A percentile compares a stretch with the other conserved stretches of the same genome.
Conservation (phyloP, 2,329 filamentous ascomycete species). For the Alternaria ventricosa region DNA sequence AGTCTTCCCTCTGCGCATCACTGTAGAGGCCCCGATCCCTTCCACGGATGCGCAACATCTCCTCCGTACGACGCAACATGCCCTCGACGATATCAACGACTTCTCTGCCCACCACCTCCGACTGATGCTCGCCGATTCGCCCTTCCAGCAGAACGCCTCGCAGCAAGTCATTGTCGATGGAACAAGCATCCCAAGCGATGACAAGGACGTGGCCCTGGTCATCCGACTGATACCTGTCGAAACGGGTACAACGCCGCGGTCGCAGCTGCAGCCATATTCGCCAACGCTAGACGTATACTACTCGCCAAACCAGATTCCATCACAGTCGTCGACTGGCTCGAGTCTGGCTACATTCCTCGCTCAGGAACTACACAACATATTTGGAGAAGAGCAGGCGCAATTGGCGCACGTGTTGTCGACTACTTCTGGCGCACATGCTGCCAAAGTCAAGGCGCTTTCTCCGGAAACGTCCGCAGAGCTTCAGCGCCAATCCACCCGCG, state of each 20-base stretch:
- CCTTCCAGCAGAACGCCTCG: slow-evolving; percentile 39
- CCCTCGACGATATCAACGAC: slow-evolving; percentile 84
- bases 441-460: slow-evolving; percentile 60
- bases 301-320: slow-evolving; percentile 70
- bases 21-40: slow-evolving; percentile 73
- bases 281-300: slow-evolving; percentile 81
- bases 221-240: slow-evolving; percentile 73
- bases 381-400: slow-evolving; percentile 86
- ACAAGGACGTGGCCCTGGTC: slow-evolving; percentile 66
- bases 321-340: slow-evolving; percentile 72
- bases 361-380: slow-evolving; percentile 76
- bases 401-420: slow-evolving; percentile 60
- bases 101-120: slow-evolving; percentile 85
- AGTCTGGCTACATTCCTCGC: slow-evolving; percentile 79
- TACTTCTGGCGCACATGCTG: slow-evolving; percentile 50
- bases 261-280: slow-evolving; percentile 71
- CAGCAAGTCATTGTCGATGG: slow-evolving; percentile 41
- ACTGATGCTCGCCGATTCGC: slow-evolving; percentile 62
- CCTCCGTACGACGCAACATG: slow-evolving; percentile 80
- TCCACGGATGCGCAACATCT: slow-evolving; percentile 74
- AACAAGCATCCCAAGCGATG: slow-evolving; percentile 38
- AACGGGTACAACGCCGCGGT: slow-evolving; percentile 58
- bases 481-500: slow-evolving; percentile 74
- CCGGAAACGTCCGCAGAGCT: slow-evolving; percentile 60
- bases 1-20: slow-evolving; percentile 84